Evolutionary conservation across 441 rosid species (phyloP), one percentile per base, ranked within the genome.

Genomic region (Pelargonium myrrhifolium): DNA sequence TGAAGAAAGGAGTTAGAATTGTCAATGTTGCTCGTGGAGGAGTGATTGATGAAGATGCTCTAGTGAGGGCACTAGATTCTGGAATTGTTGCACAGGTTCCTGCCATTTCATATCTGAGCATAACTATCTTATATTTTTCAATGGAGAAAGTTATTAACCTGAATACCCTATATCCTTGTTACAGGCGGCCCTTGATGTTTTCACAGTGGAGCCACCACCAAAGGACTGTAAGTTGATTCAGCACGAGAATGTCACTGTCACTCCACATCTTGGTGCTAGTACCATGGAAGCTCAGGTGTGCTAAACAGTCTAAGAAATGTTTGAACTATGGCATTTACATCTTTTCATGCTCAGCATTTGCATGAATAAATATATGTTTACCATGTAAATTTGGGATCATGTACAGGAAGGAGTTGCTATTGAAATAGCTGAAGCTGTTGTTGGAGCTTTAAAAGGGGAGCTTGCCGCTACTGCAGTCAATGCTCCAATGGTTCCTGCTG

Each of bases 221-320:
- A 65, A 76, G 28, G 98, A 92, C 22, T 87, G 95, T 77, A 89
- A 86, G 82, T 82, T 90, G 74, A 82, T 92, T 75, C 93, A 79
- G 72, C 99, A 90, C 66, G 95, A 86, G 78, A 87, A 75, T 45
- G 95, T 95, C 26, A 92, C 86, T 7, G 93, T 86, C 24, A 92
- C 99, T 49, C 96, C 97, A 51, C 99, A 95, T 83, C 99, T 95
- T 21, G 99, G 99, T 77, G 97, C 96, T 40, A 94, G 97, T 66
- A 94, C 99, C 1, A 82, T 78, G 80, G 98, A 94, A 83, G 99
- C 99, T 68, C 94, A 94, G 94, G 96, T 88, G 15, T 67, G 77
- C 17, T 21, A 18, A 2, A 56, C 3, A 9, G 4, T 56, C 12
- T 21, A 47, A 3, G 6, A 3, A 47, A 10, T 56, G 53, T 15